phyloP scores from a whole-genome alignment of 208 protist genomes.

The Trypanosoma caninum region DNA sequence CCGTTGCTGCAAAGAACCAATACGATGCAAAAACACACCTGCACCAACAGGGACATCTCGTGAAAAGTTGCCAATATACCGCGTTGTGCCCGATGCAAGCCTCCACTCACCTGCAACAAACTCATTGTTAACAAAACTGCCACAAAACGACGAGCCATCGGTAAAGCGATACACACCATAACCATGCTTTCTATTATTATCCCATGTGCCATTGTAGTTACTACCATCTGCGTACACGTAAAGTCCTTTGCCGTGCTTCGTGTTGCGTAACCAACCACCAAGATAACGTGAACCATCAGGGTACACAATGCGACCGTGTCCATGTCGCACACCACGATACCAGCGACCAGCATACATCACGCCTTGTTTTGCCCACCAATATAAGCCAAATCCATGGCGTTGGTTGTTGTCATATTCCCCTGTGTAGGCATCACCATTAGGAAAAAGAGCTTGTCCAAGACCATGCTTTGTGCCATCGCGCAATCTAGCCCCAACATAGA shows the following conservation, averaged over 20 bases:
- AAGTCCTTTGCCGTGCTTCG: slow-evolving; percentile 63
- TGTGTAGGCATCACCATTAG: slow-evolving; percentile 82
- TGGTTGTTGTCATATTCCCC: slow-evolving; percentile 82
- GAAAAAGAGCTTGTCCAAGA: slow-evolving; percentile 81
- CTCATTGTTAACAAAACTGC: slow-evolving; percentile 69
- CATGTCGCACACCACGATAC: slow-evolving; percentile 64
- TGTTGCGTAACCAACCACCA: slow-evolving; percentile 64
- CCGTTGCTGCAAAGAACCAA: slow-evolving; percentile 40
- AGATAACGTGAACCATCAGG: slow-evolving; percentile 81
- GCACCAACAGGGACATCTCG: slow-evolving; percentile 65
- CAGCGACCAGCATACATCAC: slow-evolving; percentile 76
- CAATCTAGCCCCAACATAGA: slow-evolving; percentile 68
- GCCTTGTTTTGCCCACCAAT: slow-evolving; percentile 63
- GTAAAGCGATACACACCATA: slow-evolving; percentile 68
- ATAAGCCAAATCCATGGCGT: slow-evolving; percentile 70
- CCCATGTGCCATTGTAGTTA: slow-evolving; percentile 81
- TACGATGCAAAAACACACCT: slow-evolving; percentile 81
- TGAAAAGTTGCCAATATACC: slow-evolving; percentile 83
- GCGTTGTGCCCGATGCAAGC: slow-evolving; percentile 62
- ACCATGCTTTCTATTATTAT: slow-evolving; percentile 71
- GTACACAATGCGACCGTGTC: slow-evolving; percentile 82
- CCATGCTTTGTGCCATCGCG: slow-evolving; percentile 84
- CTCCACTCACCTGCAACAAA: slow-evolving; percentile 84
- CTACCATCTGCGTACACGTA: slow-evolving; percentile 86
- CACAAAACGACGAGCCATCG: slow-evolving; percentile 65